These are phyloP conservation scores for Coniochaeta sp. DNA, from an alignment of 2,329 filamentous ascomycete genomes.

Conservation along the genomic window DNA sequence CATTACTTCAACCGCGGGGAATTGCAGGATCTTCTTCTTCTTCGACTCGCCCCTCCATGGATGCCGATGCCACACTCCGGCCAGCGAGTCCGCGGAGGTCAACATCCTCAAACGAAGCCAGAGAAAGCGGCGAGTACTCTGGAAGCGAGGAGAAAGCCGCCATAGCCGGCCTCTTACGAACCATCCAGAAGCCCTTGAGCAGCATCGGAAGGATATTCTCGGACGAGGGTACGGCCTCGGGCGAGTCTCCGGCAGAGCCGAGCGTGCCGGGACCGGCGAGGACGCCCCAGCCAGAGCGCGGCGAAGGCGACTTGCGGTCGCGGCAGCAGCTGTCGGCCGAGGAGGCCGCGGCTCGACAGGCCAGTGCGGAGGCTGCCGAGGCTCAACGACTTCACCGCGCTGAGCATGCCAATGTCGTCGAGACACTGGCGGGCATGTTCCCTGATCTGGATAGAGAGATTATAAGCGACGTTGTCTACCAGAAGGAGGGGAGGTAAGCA, in stretches of 20 bases:
- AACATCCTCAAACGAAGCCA: slow-evolving; percentile 35
- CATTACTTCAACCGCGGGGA: slow-evolving; percentile 12
- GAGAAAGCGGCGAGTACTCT: slow-evolving; percentile 33
- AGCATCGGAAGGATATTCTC: slow-evolving; percentile 95
- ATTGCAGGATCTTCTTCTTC: slow-evolving; percentile 42
- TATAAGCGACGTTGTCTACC: slow-evolving; percentile 91
- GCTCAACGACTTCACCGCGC: slow-evolving; percentile 73
- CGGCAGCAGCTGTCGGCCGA: slow-evolving; percentile 59
- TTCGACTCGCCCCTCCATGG: slow-evolving; percentile 31
- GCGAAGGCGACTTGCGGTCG: slow-evolving; percentile 24
- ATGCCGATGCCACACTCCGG: slow-evolving; percentile 24
- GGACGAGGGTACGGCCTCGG: slow-evolving; percentile 39
- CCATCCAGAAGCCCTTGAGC: slow-evolving; percentile 83
- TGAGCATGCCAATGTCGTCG: slow-evolving; percentile 86
- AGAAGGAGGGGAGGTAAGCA: slow-evolving; percentile 87
- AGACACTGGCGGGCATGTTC: slow-evolving; percentile 94
- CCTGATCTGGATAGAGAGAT: slow-evolving; percentile 89
- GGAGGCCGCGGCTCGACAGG: slow-evolving; percentile 83
- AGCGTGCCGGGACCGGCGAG: slow-evolving; percentile 28
- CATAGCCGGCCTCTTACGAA: slow-evolving; percentile 76
- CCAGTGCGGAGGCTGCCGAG: slow-evolving; percentile 82
- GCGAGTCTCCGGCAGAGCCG: slow-evolving; percentile 17
- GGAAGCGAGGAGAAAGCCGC: slow-evolving; percentile 65
- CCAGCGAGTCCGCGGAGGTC: slow-evolving; percentile 41
- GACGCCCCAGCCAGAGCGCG: slow-evolving; percentile 22